Evolutionary conservation across 371 early-diverging fungal species (phyloP).

Genomic region (Mucor ambiguus): DNA sequence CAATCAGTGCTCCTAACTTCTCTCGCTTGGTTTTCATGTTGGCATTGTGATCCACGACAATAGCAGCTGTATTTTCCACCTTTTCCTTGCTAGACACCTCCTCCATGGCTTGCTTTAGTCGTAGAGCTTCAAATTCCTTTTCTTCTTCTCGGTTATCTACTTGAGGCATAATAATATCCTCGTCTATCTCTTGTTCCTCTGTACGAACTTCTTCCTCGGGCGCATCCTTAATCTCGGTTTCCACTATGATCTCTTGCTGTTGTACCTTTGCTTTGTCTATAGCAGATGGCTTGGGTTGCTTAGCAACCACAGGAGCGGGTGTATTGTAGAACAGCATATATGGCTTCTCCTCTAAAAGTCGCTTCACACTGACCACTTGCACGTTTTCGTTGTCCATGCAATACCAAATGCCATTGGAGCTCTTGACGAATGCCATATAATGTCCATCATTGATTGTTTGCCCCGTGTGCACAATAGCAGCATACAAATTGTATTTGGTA

Average conservation of each 20-base stretch:
- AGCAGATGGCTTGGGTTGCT: constrained; percentile 26
- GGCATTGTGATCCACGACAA: constrained; percentile 56
- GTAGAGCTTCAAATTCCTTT: constrained; percentile 29
- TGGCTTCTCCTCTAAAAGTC: constrained; percentile 72
- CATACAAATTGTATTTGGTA: constrained; percentile 65
- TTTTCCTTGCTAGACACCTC: constrained; percentile 42
- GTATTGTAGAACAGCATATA: constrained; percentile 83
- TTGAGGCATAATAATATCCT: constrained; percentile 13
- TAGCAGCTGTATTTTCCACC: constrained; percentile 35
- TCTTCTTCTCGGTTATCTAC: constrained; percentile 27
- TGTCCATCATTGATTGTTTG: constrained; percentile 76
- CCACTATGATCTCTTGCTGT: not conserved
- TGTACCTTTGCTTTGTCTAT: constrained; percentile 17
- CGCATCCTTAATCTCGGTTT: constrained; percentile 17
- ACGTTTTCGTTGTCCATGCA: constrained; percentile 81
- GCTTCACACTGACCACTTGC: constrained; percentile 68
- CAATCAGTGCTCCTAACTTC: constrained; percentile 55
- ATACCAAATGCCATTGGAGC: constrained; percentile 82
- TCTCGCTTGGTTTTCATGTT: constrained; percentile 55
- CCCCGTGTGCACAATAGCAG: constrained; percentile 83
- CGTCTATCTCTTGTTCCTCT: constrained; percentile 20
- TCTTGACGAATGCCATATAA: constrained; percentile 80
- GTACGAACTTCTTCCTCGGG: constrained; percentile 6
- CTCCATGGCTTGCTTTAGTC: constrained; percentile 34
- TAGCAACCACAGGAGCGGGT: constrained; percentile 20